Percentiles rank a stretch among this genome's conserved stretches.
These are phyloP conservation scores for Tephrocybe rancida DNA, from an alignment of 768 basidiomycete species.

Conservation along the genomic window DNA sequence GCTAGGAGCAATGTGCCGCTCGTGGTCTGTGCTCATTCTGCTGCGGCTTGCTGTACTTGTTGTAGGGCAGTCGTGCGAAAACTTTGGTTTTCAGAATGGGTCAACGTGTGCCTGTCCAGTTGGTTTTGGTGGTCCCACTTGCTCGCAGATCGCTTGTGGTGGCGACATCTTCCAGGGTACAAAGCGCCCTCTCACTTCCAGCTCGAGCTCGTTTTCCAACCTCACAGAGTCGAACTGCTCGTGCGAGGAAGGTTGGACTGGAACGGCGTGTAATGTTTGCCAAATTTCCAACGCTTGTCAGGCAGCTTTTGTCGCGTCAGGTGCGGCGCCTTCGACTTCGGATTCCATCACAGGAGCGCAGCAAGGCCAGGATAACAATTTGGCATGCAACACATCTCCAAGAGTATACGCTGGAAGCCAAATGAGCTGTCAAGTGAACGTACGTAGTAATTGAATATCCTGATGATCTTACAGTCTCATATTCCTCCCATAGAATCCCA, in stretches of 20 bases:
- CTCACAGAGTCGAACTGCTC: conserved; percentile 67
- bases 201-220: conserved; percentile 55
- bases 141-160: conserved; percentile 73
- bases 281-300: conserved; percentile 68
- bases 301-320: conserved; percentile 51
- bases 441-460: conserved; percentile 41
- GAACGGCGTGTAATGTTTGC: conserved; percentile 83
- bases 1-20: conserved; percentile 5
- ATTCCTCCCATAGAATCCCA: conserved; percentile 67
- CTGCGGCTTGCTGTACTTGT: conserved; percentile 7
- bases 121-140: conserved; percentile 77
- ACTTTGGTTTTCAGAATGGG: conserved; percentile 63
- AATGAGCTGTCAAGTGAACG: conserved; percentile 83
- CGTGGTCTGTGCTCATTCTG: conserved; percentile 17
- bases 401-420: conserved; percentile 78
- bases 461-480: background rate
- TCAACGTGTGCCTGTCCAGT: conserved; percentile 75
- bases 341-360: conserved; percentile 25
- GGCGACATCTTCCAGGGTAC: conserved; percentile 80
- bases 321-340: conserved; percentile 33
- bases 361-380: conserved; percentile 55
- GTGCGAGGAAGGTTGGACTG: conserved; percentile 77
- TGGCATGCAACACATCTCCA: conserved; percentile 73
- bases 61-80: conserved; percentile 58
- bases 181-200: conserved; percentile 50